Conservation (phyloP, 331 rosid genomes). For the Telfairia occidentalis region DNA sequence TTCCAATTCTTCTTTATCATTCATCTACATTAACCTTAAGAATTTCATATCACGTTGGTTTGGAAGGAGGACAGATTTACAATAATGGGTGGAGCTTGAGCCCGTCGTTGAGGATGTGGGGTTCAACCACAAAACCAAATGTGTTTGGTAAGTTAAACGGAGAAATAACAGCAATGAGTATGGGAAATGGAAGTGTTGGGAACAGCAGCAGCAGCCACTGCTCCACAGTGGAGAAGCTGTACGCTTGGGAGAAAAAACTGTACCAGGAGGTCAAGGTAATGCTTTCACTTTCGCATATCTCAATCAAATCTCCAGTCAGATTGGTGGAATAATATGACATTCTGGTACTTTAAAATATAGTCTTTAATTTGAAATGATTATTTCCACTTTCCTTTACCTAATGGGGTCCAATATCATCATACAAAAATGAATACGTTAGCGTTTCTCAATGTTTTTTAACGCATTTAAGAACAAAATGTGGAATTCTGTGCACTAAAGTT, state of each 20-base stretch:
- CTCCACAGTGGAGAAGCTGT: conserved; percentile 71
- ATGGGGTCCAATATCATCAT: conserved; percentile 1
- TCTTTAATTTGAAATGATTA: background rate
- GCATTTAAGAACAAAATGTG: background rate
- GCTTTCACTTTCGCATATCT: background rate
- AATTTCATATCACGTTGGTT: background rate
- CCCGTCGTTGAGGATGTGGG: conserved; percentile 62
- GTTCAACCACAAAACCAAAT: conserved; percentile 42
- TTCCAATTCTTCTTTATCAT: background rate
- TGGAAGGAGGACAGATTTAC: conserved; percentile 47
- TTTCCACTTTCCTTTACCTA: background rate
- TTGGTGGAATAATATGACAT: conserved; percentile 12
- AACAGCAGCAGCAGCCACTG: conserved; percentile 45
- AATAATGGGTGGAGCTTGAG: conserved; percentile 61
- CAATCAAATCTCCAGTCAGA: conserved; percentile 1
- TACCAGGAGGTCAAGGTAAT: conserved; percentile 81
- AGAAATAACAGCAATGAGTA: conserved; percentile 27
- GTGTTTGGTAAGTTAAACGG: conserved; percentile 43
- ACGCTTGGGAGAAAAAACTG: conserved; percentile 85
- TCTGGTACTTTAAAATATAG: background rate
- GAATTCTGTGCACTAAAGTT: background rate
- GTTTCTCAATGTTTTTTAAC: background rate
- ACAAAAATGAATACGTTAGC: background rate
- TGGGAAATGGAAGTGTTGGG: conserved; percentile 23
- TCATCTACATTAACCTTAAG: background rate